Conservation (phyloP, 192 early-diverging fungal genomes). For the Funneliformis mosseae region DNA sequence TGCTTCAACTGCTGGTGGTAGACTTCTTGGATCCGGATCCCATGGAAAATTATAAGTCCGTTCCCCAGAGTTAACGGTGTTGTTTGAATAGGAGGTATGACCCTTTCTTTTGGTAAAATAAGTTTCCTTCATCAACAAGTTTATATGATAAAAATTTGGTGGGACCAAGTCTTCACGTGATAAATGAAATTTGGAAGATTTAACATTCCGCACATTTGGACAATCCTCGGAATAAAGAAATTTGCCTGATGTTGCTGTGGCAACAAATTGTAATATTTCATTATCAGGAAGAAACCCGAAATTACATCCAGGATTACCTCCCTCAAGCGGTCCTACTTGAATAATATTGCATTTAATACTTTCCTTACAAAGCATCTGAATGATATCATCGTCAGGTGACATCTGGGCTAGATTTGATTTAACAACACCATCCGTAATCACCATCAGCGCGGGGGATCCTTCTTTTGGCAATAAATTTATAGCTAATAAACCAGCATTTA, state of each 20-base stretch:
- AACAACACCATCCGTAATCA: constrained; percentile 75
- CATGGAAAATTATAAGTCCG: constrained; percentile 63
- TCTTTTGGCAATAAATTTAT: constrained; percentile 46
- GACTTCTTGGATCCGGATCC: constrained; percentile 64
- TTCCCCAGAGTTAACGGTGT: constrained; percentile 39
- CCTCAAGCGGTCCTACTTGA: constrained; percentile 69
- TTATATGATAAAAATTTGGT: constrained; percentile 56
- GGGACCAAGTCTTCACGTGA: constrained; percentile 23
- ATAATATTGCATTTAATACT: constrained; percentile 69
- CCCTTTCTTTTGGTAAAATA: constrained; percentile 45
- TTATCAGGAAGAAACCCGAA: constrained; percentile 80
- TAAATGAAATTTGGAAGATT: background rate
- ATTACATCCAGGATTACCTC: constrained; percentile 66
- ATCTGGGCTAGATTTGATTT: constrained; percentile 67
- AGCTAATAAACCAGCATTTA: constrained; percentile 60
- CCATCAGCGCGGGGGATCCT: constrained; percentile 55
- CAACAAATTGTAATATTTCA: constrained; percentile 70
- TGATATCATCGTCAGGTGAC: constrained; percentile 48
- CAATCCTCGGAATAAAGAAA: constrained; percentile 75
- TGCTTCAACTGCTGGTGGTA: constrained; percentile 63
- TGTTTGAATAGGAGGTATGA: constrained; percentile 34
- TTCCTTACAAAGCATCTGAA: constrained; percentile 62
- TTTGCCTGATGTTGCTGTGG: constrained; percentile 65
- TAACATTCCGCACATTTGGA: constrained; percentile 37
- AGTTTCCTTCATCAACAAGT: constrained; percentile 51